phyloP scores from a whole-genome alignment of 2,329 filamentous ascomycete species.

The Colletotrichum eremochloae region DNA sequence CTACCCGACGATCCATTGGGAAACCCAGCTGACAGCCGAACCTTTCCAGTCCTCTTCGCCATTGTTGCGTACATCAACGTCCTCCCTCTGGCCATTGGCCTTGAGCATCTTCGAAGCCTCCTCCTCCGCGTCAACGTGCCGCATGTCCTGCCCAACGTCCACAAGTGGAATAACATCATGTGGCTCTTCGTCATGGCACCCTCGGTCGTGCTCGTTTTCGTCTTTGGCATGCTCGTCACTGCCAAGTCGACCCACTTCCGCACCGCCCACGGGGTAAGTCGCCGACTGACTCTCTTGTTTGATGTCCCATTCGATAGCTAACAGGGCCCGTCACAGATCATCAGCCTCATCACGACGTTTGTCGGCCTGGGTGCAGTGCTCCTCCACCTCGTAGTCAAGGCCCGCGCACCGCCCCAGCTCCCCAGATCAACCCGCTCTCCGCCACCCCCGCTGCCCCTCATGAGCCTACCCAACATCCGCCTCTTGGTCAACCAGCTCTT shows the following conservation, averaged over 20 bases:
- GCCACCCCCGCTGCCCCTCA: not conserved
- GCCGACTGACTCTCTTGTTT: not conserved
- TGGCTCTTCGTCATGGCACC: slow-evolving; percentile 48
- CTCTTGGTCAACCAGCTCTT: slow-evolving; percentile 47
- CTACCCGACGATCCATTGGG: no score
- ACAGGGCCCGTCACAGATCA: slow-evolving; percentile 42
- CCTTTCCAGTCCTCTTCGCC: slow-evolving; percentile 45
- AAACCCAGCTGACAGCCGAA: not conserved
- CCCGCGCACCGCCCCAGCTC: slow-evolving; percentile 15
- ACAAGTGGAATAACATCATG: slow-evolving; percentile 46
- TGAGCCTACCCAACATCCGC: slow-evolving; percentile 39
- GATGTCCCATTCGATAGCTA: not conserved
- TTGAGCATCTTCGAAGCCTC: slow-evolving; percentile 48
- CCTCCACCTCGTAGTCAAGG: slow-evolving; percentile 46
- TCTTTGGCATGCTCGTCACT: slow-evolving; percentile 47
- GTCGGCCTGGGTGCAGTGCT: slow-evolving; percentile 45
- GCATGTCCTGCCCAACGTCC: slow-evolving; percentile 45
- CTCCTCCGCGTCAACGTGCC: slow-evolving; percentile 44
- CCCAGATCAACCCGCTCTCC: slow-evolving; percentile 16
- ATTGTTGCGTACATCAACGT: slow-evolving; percentile 46
- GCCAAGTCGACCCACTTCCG: slow-evolving; percentile 47
- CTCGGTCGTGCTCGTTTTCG: slow-evolving; percentile 44
- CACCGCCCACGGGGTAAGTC: slow-evolving; percentile 49
- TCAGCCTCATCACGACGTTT: slow-evolving; percentile 48
- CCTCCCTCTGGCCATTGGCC: slow-evolving; percentile 48